These are phyloP conservation scores for Pseudozyma sp. DNA, from an alignment of 1,284 basidiomycete species.

Conservation along the genomic window DNA sequence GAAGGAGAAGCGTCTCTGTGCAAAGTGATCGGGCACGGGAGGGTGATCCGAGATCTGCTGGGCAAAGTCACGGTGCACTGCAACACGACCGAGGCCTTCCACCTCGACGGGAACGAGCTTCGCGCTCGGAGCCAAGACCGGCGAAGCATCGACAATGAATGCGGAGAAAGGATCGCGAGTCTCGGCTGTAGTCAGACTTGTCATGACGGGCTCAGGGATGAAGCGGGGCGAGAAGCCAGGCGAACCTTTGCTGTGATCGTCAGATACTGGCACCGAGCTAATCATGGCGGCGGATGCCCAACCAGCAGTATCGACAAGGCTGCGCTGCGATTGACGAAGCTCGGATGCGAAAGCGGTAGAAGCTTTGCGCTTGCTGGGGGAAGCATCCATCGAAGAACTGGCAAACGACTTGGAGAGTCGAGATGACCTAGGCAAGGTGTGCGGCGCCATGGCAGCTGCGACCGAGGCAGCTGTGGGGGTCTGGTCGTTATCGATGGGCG, in stretches of 20 bases:
- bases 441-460: conserved; percentile 24
- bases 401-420: conserved; percentile 6
- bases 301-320: conserved; percentile 49
- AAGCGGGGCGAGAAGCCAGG: conserved; percentile 42
- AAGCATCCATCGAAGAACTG: conserved; percentile 7
- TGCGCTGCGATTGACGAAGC: conserved; percentile 38
- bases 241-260: conserved; percentile 31
- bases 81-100: conserved; percentile 45
- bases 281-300: conserved; percentile 53
- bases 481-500: conserved; percentile 25
- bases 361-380: conserved; percentile 47
- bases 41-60: conserved; percentile 46
- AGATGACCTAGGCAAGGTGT: conserved; percentile 33
- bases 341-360: conserved; percentile 47
- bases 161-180: conserved; percentile 39
- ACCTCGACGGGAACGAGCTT: conserved; percentile 52
- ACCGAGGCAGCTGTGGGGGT: conserved; percentile 26
- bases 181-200: conserved; percentile 15
- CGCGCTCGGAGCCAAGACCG: conserved; percentile 21
- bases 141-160: conserved; percentile 25
- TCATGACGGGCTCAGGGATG: conserved; percentile 27
- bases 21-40: conserved; percentile 14
- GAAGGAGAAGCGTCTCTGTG: conserved; percentile 21
- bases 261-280: conserved; percentile 37
- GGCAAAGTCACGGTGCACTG: conserved; percentile 44